Base-by-base conservation (phyloP, 768 basidiomycete species). In the Lactarius indigo region DNA sequence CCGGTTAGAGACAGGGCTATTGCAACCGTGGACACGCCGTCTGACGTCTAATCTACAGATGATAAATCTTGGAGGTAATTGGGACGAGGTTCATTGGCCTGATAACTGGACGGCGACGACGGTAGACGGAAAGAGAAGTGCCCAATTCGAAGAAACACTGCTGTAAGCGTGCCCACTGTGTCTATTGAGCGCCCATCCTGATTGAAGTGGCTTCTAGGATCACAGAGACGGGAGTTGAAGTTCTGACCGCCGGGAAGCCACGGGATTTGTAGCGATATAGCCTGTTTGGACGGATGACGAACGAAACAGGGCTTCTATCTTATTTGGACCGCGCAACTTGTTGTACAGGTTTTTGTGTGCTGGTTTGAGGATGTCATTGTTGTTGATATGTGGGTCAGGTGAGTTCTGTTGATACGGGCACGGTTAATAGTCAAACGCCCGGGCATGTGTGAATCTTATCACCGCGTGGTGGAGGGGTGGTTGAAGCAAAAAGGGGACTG, bases 51-150 rank as follows among this genome's bases (percentile, higher is more conserved):
- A 63, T 58, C 72, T 73, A 60, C 76, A 96, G 85, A 98, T 98
- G 96, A 88, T 97, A 70, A 98, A 98, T 76, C 76, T 93, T 23
- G 96, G 96, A 6, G 81, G 83, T 60, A 86, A 82, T 69, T 91
- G 89, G 87, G 85, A 85, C 35, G 85, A 86, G 63, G 81, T 88
- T 26, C 92, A 94, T 74, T 94, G 95, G 95, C 89, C 90, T 37
- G 94, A 96, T 76, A 89, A 94, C 74, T 98, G 96, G 96, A 98
- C 96, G 3, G 94, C 96, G 1, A 93, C 90, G 26, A 99, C 97
- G 5, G 77, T 84, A 15, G 96, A 98, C 77, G 96, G 95, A 28
- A 91, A 90, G 75, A 81, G 84, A 64, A 95, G 92, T 67, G 97
- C 97, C 1, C 97, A 99, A 74, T 99, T 98, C 74, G 97, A 99